Evolutionary conservation across 2,329 filamentous ascomycete species (phyloP).

Genomic region (Tolypocladium guangdongense): DNA sequence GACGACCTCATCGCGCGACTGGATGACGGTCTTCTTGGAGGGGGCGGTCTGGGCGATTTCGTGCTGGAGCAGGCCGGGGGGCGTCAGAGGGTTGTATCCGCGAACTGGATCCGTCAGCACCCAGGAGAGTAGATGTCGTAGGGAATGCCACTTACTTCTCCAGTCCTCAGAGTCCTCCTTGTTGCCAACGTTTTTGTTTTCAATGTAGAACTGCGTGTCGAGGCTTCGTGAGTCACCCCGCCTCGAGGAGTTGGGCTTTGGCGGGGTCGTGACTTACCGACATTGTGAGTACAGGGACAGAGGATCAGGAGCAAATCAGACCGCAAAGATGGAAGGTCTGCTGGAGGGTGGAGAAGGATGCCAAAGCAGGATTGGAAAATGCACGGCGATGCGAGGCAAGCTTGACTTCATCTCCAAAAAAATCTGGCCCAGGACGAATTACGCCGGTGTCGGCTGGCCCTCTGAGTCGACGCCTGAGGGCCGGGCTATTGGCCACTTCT

Average conservation of each 20-base stretch:
- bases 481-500: not conserved
- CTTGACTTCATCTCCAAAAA: not conserved
- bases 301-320: not conserved
- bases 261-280: not conserved
- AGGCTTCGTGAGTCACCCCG: constrained; percentile 16
- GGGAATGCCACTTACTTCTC: constrained; percentile 47
- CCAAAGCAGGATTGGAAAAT: not conserved
- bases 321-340: not conserved
- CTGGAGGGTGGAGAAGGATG: not conserved
- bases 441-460: not conserved
- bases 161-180: constrained; percentile 66
- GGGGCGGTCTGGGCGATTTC: constrained; percentile 59
- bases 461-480: not conserved
- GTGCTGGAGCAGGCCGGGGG: constrained; percentile 89
- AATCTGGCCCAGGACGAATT: not conserved
- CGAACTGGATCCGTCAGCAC: constrained; percentile 44
- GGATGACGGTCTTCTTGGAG: constrained; percentile 49
- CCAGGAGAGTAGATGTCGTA: not conserved
- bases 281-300: not conserved
- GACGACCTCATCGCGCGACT: constrained; percentile 51
- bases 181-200: constrained; percentile 71
- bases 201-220: constrained; percentile 52
- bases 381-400: not conserved
- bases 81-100: constrained; percentile 86
- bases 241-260: not conserved